Percentiles rank a stretch among this genome's conserved stretches.
These are phyloP conservation scores for Striga asiatica DNA, from an alignment of 257 asterid genomes.

Conservation along the genomic window DNA sequence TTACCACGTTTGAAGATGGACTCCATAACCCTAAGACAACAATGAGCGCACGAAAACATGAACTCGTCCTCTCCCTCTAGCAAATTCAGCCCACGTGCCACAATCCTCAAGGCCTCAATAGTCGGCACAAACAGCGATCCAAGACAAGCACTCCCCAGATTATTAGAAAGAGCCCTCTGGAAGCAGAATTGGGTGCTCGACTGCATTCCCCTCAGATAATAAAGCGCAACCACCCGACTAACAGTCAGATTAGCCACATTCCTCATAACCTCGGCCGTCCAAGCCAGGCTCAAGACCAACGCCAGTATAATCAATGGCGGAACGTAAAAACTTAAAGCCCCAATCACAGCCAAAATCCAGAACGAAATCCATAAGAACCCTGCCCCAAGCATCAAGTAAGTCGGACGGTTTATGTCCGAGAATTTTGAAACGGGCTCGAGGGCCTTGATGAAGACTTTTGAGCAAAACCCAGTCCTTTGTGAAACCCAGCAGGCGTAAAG, in stretches of 20 bases:
- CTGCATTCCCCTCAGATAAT: slow-evolving; percentile 92
- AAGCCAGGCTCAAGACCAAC: slow-evolving; percentile 57
- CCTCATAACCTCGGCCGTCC: slow-evolving; percentile 98
- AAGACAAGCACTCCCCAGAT: slow-evolving; percentile 85
- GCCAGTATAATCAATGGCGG: slow-evolving; percentile 56
- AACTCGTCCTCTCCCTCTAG: slow-evolving; percentile 95
- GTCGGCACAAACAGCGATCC: slow-evolving; percentile 90
- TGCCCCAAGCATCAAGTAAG: slow-evolving; percentile 68
- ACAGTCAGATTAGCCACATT: slow-evolving; percentile 82
- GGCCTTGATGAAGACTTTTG: slow-evolving; percentile 50
- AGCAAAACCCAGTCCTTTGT: slow-evolving; percentile 65
- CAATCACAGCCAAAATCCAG: slow-evolving; percentile 80
- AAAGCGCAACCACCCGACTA: slow-evolving; percentile 75
- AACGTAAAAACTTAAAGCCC: slow-evolving; percentile 61
- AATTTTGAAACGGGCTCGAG: slow-evolving; percentile 81
- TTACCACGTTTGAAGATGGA: slow-evolving; percentile 79
- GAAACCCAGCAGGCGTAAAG: slow-evolving; percentile 94
- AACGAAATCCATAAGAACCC: slow-evolving; percentile 93
- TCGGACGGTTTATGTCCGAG: slow-evolving; percentile 61
- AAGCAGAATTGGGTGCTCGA: slow-evolving; percentile 75
- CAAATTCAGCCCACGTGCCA: slow-evolving; percentile 83
- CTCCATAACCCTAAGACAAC: slow-evolving; percentile 81
- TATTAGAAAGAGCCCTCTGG: slow-evolving; percentile 71
- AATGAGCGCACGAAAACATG: slow-evolving; percentile 94
- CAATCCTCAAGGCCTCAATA: slow-evolving; percentile 65